These are phyloP conservation scores for Abortiporus biennis DNA, from an alignment of 1,284 basidiomycete genomes.

Conservation along the genomic window DNA sequence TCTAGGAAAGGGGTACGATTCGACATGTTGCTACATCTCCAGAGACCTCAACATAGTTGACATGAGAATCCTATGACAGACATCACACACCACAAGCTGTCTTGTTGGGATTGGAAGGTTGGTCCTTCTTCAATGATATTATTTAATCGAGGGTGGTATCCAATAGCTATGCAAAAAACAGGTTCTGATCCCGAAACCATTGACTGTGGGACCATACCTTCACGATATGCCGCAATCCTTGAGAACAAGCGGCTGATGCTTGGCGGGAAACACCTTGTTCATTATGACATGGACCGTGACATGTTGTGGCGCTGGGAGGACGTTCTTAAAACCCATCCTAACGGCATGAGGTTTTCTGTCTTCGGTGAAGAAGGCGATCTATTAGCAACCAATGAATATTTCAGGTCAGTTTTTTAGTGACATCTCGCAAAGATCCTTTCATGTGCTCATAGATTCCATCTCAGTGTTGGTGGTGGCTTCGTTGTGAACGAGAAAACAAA, in stretches of 20 bases:
- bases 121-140: constrained; percentile 13
- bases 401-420: constrained; percentile 38
- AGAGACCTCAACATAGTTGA: constrained; percentile 7
- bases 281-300: constrained; percentile 84
- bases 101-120: constrained; percentile 84
- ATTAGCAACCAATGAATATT: constrained; percentile 94
- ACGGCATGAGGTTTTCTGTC: constrained; percentile 89
- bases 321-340: constrained; percentile 77
- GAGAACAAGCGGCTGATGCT: constrained; percentile 62
- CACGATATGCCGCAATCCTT: constrained; percentile 69
- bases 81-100: constrained; percentile 95
- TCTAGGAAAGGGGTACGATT: constrained; percentile 77
- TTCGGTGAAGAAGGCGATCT: constrained; percentile 80
- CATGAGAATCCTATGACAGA: constrained; percentile 30
- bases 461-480: constrained; percentile 84
- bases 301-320: constrained; percentile 90
- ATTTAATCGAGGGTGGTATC: too few species aligned
- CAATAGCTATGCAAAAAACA: constrained; percentile 17
- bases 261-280: constrained; percentile 68
- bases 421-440: neutral
- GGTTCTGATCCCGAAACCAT: constrained; percentile 82
- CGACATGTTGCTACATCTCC: constrained; percentile 3
- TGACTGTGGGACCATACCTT: constrained; percentile 73
- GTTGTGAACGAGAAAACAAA: constrained; percentile 89
- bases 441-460: neutral